Base-by-base conservation (phyloP, 345 rosid species). In the Mallotus nudiflorus region DNA sequence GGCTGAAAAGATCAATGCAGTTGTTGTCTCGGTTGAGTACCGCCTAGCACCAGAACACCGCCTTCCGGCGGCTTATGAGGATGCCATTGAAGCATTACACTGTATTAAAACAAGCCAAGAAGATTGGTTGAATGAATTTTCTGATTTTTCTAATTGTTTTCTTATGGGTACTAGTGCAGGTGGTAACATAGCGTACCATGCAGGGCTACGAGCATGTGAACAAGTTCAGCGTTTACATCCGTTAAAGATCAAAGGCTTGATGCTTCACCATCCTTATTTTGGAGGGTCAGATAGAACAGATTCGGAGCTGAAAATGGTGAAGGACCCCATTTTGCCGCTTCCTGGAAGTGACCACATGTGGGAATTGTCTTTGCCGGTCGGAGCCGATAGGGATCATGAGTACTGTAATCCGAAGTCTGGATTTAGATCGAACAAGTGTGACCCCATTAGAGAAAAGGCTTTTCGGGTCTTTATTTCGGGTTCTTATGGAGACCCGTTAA, bases 161-260 rank as follows among this genome's bases (percentile, higher is more conserved):
- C 68, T 91, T 0, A 79, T 78, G 85, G 91, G 97, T 0, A 48
- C 65, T 0, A 87, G 94, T 49, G 76, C 88, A 5, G 94, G 94
- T 3, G 89, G 83, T 3, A 88, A 87, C 75, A 56, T 85, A 8
- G 89, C 88, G 2, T 83, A 80, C 77, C 75, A 73, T 53, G 83
- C 79, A 8, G 92, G 77, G 33, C 28, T 84, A 2, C 79, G 85
- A 25, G 84, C 70, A 4, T 66, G 66, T 0, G 63, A 20, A 18
- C 10, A 18, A n/a, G 76, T n/a, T n/a, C 51, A 42, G 0, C 67
- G 77, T 14, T 62, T 88, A 6, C 44, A 39, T 1, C 85, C 92
- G 18, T 61, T 91, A 60, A 79, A 62, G 70, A 82, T 91, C 85
- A 76, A 68, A 24, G 94, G 97, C 65, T 37, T 86, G 79, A 72